These are phyloP conservation scores for Plasmodium gonderi DNA, from an alignment of 169 alveolate genomes.

Conservation along the genomic window DNA sequence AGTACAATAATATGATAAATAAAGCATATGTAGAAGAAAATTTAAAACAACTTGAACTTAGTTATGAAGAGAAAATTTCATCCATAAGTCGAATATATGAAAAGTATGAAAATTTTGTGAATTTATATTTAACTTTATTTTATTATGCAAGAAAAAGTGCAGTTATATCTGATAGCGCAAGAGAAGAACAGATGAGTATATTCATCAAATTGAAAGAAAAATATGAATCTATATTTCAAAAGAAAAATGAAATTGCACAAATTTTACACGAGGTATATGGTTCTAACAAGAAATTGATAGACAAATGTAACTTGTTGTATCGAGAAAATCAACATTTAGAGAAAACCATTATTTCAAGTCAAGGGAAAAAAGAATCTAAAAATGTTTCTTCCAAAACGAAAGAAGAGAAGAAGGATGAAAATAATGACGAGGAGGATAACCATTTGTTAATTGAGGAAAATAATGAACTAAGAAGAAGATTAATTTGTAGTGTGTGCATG, in stretches of 20 bases:
- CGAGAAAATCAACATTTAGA: constrained; percentile 25
- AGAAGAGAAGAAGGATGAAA: not conserved
- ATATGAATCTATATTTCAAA: constrained; percentile 27
- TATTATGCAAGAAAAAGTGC: constrained; percentile 52
- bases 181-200: constrained; percentile 64
- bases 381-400: not conserved
- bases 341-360: not conserved
- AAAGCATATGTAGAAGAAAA: constrained; percentile 45
- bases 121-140: constrained; percentile 46
- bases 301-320: constrained; percentile 18
- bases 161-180: constrained; percentile 33
- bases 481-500: constrained; percentile 86
- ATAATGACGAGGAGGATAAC: not conserved
- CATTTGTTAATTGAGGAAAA: constrained; percentile 77
- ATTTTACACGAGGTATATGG: constrained; percentile 17
- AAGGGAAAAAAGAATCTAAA: not conserved
- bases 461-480: constrained; percentile 80
- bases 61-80: constrained; percentile 20
- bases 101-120: constrained; percentile 37
- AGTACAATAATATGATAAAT: constrained; percentile 22
- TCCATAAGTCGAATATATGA: constrained; percentile 29
- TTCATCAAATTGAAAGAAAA: constrained; percentile 35
- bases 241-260: constrained; percentile 26
- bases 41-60: constrained; percentile 24
- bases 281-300: constrained; percentile 49